These are phyloP conservation scores for Sarcomyxa edulis DNA, from an alignment of 768 basidiomycete species.

Conservation along the genomic window DNA sequence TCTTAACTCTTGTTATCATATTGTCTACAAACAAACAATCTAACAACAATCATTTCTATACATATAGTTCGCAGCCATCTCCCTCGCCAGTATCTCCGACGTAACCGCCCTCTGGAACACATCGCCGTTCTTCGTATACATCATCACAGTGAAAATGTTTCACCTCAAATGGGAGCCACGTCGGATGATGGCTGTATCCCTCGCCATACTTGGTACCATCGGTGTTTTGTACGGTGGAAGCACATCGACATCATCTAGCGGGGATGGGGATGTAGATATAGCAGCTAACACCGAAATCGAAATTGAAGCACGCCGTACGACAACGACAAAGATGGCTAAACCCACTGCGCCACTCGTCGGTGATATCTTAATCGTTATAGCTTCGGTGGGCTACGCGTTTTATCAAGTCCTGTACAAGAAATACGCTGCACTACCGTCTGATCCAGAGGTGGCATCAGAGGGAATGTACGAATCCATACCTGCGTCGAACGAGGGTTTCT, in stretches of 20 bases:
- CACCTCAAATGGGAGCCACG: slow-evolving; percentile 56
- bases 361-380: slow-evolving; percentile 67
- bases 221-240: slow-evolving; percentile 80
- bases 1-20: too few relatives aligned
- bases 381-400: slow-evolving; percentile 66
- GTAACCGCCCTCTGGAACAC: slow-evolving; percentile 74
- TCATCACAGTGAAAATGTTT: slow-evolving; percentile 74
- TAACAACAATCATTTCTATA: too few relatives aligned
- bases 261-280: slow-evolving; percentile 8
- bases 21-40: too few relatives aligned
- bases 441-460: slow-evolving; percentile 44
- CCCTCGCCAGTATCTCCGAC: slow-evolving; percentile 60
- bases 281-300: slow-evolving; percentile 9
- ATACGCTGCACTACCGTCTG: slow-evolving; percentile 66
- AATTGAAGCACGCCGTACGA: not conserved
- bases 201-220: slow-evolving; percentile 79
- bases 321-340: slow-evolving; percentile 12
- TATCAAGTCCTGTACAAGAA: slow-evolving; percentile 87
- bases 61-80: too few relatives aligned
- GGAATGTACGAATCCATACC: slow-evolving; percentile 40
- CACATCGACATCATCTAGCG: slow-evolving; percentile 16
- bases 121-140: slow-evolving; percentile 87
- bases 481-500: slow-evolving; percentile 25
- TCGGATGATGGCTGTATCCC: slow-evolving; percentile 63
- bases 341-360: slow-evolving; percentile 60